Percentiles rank a stretch among this genome's conserved stretches.
These are phyloP conservation scores for Biancaea sappan DNA, from an alignment of 306 rosid genomes.

Conservation along the genomic window DNA sequence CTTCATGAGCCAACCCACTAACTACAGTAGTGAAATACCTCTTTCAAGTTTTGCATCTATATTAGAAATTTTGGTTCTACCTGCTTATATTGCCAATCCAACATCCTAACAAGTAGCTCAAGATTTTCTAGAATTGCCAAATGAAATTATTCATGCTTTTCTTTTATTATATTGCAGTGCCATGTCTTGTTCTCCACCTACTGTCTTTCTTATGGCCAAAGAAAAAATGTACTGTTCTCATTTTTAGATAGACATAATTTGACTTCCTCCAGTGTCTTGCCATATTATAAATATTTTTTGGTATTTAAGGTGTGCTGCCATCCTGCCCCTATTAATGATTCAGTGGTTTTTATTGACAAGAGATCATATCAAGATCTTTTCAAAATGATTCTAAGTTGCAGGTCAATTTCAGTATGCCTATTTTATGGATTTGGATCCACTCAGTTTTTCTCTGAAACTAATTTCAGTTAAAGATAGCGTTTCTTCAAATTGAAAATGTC, in stretches of 20 bases:
- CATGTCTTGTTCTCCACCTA: not conserved
- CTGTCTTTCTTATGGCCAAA: not conserved
- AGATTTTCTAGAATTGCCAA: not conserved
- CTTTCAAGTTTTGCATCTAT: not conserved
- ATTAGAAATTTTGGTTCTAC: slow-evolving; percentile 9
- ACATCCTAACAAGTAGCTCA: not conserved
- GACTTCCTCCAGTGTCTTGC: not conserved
- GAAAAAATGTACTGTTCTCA: not conserved
- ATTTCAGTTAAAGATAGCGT: too few species aligned
- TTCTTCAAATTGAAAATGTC: too few species aligned
- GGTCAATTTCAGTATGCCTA: not conserved
- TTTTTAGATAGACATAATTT: not conserved
- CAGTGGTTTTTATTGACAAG: not conserved
- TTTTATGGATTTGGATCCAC: too few species aligned
- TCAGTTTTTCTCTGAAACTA: too few species aligned
- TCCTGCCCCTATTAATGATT: not conserved
- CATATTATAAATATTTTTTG: too few species aligned
- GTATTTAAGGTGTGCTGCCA: not conserved
- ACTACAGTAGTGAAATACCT: not conserved
- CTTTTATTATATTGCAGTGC: not conserved
- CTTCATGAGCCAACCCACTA: not conserved
- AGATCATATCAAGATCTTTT: not conserved
- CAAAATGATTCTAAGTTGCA: slow-evolving; percentile 3
- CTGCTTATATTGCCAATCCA: not conserved
- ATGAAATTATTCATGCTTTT: not conserved